phyloP scores from a whole-genome alignment of 495 filamentous ascomycete genomes.

The Elasticomyces elasticus region DNA sequence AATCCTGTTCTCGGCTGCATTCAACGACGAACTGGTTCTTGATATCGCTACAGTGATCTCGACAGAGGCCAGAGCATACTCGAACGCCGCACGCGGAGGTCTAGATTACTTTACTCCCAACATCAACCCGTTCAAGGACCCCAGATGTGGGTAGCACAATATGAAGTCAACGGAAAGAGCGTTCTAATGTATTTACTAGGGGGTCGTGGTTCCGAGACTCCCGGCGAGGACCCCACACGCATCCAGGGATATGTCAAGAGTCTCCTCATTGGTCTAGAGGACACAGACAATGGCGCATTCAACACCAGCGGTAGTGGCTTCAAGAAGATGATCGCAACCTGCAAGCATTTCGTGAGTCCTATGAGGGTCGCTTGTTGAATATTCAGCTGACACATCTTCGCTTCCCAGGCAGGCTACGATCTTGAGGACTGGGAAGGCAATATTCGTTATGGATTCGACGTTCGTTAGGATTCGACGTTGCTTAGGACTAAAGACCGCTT shows the following conservation, averaged over 20 bases:
- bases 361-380: neutral
- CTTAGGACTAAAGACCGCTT: slow-evolving; percentile 25
- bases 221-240: slow-evolving; percentile 51
- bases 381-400: neutral
- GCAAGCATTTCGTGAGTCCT: slow-evolving; percentile 15
- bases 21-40: slow-evolving; percentile 40
- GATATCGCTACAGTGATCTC: slow-evolving; percentile 30
- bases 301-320: neutral
- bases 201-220: slow-evolving; percentile 53
- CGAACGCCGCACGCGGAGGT: slow-evolving; percentile 18
- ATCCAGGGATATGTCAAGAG: slow-evolving; percentile 48
- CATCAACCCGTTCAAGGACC: slow-evolving; percentile 22
- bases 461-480: too few species aligned
- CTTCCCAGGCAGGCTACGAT: slow-evolving; percentile 39
- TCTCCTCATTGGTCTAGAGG: slow-evolving; percentile 27
- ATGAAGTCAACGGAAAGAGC: slow-evolving; percentile 27
- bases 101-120: slow-evolving; percentile 29
- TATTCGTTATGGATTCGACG: slow-evolving; percentile 12
- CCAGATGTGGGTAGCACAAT: neutral
- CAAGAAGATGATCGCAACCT: slow-evolving; percentile 13
- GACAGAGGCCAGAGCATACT: slow-evolving; percentile 25
- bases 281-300: slow-evolving; percentile 1
- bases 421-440: slow-evolving; percentile 44
- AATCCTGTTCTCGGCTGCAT: slow-evolving; percentile 37
- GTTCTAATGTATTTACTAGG: slow-evolving; percentile 47